Conservation (phyloP, 345 rosid genomes). For the Punica granatum region DNA sequence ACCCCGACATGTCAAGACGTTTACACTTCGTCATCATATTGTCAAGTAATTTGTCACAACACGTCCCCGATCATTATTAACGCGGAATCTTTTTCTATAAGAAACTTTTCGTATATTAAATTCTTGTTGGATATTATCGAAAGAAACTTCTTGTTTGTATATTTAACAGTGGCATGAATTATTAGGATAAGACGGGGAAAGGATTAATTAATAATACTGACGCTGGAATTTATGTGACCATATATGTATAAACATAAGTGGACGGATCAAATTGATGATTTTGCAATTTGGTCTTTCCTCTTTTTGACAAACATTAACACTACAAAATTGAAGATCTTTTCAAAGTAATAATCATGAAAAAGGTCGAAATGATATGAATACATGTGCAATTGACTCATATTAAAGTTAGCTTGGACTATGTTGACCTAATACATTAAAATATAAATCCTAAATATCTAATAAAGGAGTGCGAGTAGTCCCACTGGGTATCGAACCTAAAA, state of each 20-base stretch:
- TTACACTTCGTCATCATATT: too few species aligned
- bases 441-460: too few species aligned
- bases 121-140: background rate
- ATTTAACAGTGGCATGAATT: background rate
- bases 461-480: too few species aligned
- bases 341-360: conserved; percentile 1
- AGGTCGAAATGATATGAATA: background rate
- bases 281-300: background rate
- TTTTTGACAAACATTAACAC: background rate
- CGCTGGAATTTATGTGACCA: too few species aligned
- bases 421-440: too few species aligned
- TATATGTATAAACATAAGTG: background rate
- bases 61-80: background rate
- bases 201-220: background rate
- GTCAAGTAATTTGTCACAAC: background rate
- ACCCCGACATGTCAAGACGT: too few species aligned
- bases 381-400: background rate
- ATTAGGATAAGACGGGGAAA: background rate
- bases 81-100: background rate
- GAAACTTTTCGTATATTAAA: background rate
- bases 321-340: conserved; percentile 1
- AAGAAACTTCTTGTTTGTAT: background rate
- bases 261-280: background rate
- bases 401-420: too few species aligned
- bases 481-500: too few species aligned